Conservation (phyloP, 2,329 filamentous ascomycete genomes). For the Drechslera avenae region DNA sequence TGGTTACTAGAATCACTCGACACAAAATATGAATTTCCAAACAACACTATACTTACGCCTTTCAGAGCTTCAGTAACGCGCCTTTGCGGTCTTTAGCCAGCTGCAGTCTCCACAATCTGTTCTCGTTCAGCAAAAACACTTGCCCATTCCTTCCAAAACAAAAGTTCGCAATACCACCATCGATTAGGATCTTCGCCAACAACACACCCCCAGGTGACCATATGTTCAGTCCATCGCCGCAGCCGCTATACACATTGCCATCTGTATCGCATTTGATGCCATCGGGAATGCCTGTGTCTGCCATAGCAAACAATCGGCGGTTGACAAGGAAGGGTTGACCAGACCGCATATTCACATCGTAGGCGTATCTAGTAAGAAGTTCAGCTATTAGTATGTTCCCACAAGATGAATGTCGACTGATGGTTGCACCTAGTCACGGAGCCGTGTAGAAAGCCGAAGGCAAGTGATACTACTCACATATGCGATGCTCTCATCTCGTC, state of each 20-base stretch:
- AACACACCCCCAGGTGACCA: constrained; percentile 53
- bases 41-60: too few species aligned
- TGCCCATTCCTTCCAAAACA: constrained; percentile 55
- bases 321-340: constrained; percentile 22
- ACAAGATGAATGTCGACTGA: too few species aligned
- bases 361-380: constrained; percentile 22
- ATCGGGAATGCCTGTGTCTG: constrained; percentile 27
- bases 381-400: background rate
- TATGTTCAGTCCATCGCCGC: constrained; percentile 56
- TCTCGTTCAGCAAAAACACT: constrained; percentile 56
- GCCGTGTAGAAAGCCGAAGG: too few species aligned
- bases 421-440: too few species aligned
- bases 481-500: constrained; percentile 18
- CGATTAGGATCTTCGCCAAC: constrained; percentile 44
- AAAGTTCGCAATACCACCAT: constrained; percentile 55
- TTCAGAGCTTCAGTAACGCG: constrained; percentile 3
- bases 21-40: too few species aligned
- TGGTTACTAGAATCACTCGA: too few species aligned
- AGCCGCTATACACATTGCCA: constrained; percentile 61
- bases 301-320: constrained; percentile 28
- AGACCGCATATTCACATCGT: constrained; percentile 20
- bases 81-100: background rate
- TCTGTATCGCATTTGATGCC: constrained; percentile 37
- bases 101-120: constrained; percentile 23
- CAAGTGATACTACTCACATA: constrained; percentile 17